These are phyloP conservation scores for Ceraceosorus bombacis DNA, from an alignment of 1,284 basidiomycete species.

Conservation along the genomic window DNA sequence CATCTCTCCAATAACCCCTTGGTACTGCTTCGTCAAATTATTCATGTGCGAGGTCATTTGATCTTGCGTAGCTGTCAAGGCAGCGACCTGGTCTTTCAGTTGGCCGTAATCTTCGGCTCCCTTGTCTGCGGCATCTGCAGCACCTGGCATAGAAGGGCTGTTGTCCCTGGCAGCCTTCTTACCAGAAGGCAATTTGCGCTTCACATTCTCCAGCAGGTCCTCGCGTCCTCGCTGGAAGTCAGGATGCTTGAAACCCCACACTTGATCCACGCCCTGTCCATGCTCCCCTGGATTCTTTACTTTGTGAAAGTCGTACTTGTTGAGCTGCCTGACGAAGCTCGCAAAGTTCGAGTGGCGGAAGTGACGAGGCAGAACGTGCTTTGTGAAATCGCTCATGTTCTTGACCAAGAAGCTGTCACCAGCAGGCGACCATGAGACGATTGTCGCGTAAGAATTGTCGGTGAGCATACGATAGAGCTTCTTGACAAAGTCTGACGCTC, in stretches of 20 bases:
- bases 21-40: conserved; percentile 66
- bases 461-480: conserved; percentile 82
- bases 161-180: conserved; percentile 50
- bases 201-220: conserved; percentile 79
- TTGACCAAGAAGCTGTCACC: conserved; percentile 92
- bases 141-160: conserved; percentile 19
- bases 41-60: conserved; percentile 51
- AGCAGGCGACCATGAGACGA: conserved; percentile 77
- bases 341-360: conserved; percentile 98
- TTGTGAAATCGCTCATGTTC: conserved; percentile 97
- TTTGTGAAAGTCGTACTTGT: conserved; percentile 99
- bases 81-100: conserved; percentile 32
- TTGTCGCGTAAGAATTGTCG: conserved; percentile 63
- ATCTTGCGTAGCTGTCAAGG: conserved; percentile 34
- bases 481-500: conserved; percentile 74
- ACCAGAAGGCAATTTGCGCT: conserved; percentile 68
- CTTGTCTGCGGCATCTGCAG: conserved; percentile 19
- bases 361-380: conserved; percentile 81
- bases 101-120: conserved; percentile 28
- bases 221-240: conserved; percentile 65
- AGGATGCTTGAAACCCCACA: conserved; percentile 91
- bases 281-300: conserved; percentile 68
- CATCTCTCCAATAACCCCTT: conserved; percentile 71
- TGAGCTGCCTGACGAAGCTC: conserved; percentile 60
- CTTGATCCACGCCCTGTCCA: conserved; percentile 58